A percentile compares a stretch with the other conserved stretches of the same genome.
These are phyloP conservation scores for Aspergillus pseudotamarii DNA, from an alignment of 2,329 filamentous ascomycete species.

Conservation along the genomic window DNA sequence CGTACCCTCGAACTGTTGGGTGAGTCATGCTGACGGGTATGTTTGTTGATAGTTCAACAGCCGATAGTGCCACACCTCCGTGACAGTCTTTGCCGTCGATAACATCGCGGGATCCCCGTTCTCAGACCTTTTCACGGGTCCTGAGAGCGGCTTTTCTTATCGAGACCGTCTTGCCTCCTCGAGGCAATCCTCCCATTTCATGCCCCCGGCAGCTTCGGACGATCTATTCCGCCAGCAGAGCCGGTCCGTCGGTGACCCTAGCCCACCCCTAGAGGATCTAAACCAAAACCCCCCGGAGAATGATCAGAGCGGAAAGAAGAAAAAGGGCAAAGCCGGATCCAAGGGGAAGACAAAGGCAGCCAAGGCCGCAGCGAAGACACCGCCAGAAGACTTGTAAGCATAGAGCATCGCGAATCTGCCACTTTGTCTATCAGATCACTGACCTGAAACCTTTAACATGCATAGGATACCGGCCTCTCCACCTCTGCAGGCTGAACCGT, in stretches of 20 bases:
- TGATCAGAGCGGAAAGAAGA: constrained; percentile 40
- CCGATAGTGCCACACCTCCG: constrained; percentile 1
- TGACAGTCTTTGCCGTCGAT: constrained; percentile 11
- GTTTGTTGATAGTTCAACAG: constrained; percentile 8
- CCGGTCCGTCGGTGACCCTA: constrained; percentile 38
- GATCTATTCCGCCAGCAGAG: constrained; percentile 40
- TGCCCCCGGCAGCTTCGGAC: constrained; percentile 46
- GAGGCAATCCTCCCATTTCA: constrained; percentile 42
- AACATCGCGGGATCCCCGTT: constrained; percentile 28
- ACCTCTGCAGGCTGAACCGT: constrained; percentile 31
- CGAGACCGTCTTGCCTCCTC: constrained; percentile 27
- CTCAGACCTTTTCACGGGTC: constrained; percentile 35
- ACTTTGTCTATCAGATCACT: neutral
- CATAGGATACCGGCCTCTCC: constrained; percentile 32
- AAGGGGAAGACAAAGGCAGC: constrained; percentile 39
- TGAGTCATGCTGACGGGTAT: constrained; percentile 22
- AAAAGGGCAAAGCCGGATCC: constrained; percentile 43
- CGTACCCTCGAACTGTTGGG: neutral
- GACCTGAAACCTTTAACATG: neutral
- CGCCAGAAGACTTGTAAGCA: constrained; percentile 42
- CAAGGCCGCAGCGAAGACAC: constrained; percentile 35
- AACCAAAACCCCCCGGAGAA: constrained; percentile 32
- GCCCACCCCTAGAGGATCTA: constrained; percentile 30
- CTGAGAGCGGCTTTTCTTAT: constrained; percentile 32
- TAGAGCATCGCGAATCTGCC: constrained; percentile 13